A percentile compares a stretch with the other conserved stretches of the same genome.
Conservation (phyloP, 2,329 filamentous ascomycete genomes). For the Ophiostoma pallidulum region DNA sequence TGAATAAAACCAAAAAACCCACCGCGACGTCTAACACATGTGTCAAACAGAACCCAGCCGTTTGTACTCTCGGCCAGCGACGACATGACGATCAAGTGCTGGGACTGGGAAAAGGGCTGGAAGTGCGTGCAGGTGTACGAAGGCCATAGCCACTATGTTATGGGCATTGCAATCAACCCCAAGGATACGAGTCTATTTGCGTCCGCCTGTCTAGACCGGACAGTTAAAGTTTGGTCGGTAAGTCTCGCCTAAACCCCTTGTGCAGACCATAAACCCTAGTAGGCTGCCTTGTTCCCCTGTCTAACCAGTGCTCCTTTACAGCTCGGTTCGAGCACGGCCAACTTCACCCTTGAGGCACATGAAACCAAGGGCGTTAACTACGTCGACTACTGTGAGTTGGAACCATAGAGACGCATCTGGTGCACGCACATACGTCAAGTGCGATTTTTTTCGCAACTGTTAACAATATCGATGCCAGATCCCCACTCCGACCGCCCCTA, state of each 20-base stretch:
- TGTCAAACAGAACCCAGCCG: constrained; percentile 54
- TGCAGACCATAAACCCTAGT: too few species aligned
- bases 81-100: constrained; percentile 98
- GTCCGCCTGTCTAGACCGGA: constrained; percentile 89
- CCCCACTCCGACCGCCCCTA: constrained; percentile 70
- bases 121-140: constrained; percentile 95
- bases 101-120: constrained; percentile 99
- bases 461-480: constrained; percentile 28
- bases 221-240: constrained; percentile 55
- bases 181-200: constrained; percentile 92
- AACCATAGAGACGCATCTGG: neutral
- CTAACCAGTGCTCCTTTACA: constrained; percentile 22
- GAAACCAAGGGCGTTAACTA: constrained; percentile 97
- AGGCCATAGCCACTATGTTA: constrained; percentile 87
- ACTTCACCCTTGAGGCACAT: constrained; percentile 94
- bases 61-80: constrained; percentile 94
- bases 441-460: too few species aligned
- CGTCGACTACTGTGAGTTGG: constrained; percentile 63
- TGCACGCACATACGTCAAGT: neutral
- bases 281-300: too few species aligned
- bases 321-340: constrained; percentile 83
- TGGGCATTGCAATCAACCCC: constrained; percentile 93
- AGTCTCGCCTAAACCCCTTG: constrained; percentile 26
- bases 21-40: neutral
- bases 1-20: too few species aligned